Evolutionary conservation across 495 filamentous ascomycete species (phyloP).

Genomic region (Oleoguttula mirabilis): DNA sequence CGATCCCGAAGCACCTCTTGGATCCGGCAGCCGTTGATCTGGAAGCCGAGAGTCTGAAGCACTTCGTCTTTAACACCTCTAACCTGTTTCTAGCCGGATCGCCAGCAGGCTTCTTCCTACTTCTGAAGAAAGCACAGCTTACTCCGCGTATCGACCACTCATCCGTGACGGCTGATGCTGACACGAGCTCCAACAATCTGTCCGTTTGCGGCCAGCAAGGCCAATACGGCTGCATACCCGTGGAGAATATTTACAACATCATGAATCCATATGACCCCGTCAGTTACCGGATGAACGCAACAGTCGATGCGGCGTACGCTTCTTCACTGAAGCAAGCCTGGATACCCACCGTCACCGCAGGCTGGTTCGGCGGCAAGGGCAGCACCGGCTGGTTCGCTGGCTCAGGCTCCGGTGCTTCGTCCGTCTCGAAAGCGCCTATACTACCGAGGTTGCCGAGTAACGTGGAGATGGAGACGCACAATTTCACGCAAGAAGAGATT

Average conservation of each 20-base stretch:
- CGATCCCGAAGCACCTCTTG: constrained; percentile 41
- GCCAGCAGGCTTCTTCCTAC: constrained; percentile 82
- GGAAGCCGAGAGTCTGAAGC: constrained; percentile 33
- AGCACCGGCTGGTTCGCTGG: constrained; percentile 11
- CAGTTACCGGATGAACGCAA: constrained; percentile 81
- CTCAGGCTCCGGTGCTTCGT: constrained; percentile 4
- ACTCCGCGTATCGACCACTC: constrained; percentile 62
- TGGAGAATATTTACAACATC: constrained; percentile 95
- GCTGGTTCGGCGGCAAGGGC: constrained; percentile 33
- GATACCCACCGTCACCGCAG: constrained; percentile 58
- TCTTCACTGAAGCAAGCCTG: constrained; percentile 60
- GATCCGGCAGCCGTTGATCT: constrained; percentile 30
- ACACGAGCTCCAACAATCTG: constrained; percentile 14
- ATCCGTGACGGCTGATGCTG: constrained; percentile 60
- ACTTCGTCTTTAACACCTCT: constrained; percentile 83
- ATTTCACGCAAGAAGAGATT: constrained; percentile 85
- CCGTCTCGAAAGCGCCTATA: constrained; percentile 15
- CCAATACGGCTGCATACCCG: constrained; percentile 76
- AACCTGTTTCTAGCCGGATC: constrained; percentile 88
- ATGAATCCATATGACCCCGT: constrained; percentile 54
- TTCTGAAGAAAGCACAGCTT: constrained; percentile 73
- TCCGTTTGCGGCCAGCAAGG: constrained; percentile 64
- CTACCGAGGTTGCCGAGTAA: constrained; percentile 63
- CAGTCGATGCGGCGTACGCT: constrained; percentile 70
- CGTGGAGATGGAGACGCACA: constrained; percentile 88